Percentiles rank a stretch among this genome's conserved stretches.
These are phyloP conservation scores for Lepiota brunneoincarnata DNA, from an alignment of 768 basidiomycete genomes.

Conservation along the genomic window DNA sequence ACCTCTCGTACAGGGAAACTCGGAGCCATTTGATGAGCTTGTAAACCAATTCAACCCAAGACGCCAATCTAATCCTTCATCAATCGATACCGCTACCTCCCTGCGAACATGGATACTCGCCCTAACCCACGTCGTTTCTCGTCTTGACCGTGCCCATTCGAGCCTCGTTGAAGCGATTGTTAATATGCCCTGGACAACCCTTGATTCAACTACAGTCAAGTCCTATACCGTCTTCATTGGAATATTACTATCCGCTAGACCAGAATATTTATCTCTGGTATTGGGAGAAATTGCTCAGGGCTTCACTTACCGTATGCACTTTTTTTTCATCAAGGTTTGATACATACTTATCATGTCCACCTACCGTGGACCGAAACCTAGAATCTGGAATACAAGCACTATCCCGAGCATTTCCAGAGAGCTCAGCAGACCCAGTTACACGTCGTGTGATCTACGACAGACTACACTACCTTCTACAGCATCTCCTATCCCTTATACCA, in stretches of 20 bases:
- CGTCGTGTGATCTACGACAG: slow-evolving; percentile 84
- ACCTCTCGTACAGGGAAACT: slow-evolving; percentile 53
- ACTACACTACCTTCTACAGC: slow-evolving; percentile 79
- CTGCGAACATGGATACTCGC: slow-evolving; percentile 82
- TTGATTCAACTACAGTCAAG: slow-evolving; percentile 82
- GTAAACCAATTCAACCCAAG: slow-evolving; percentile 79
- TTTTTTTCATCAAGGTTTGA: not conserved
- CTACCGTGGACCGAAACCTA: slow-evolving; percentile 29
- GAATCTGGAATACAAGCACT: slow-evolving; percentile 73
- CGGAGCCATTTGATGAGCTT: slow-evolving; percentile 82
- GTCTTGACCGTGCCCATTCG: slow-evolving; percentile 78
- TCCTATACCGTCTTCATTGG: slow-evolving; percentile 88
- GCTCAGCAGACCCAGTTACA: slow-evolving; percentile 70
- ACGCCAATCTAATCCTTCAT: slow-evolving; percentile 18
- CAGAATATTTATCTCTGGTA: slow-evolving; percentile 87
- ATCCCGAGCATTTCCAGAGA: slow-evolving; percentile 54
- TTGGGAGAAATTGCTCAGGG: slow-evolving; percentile 81
- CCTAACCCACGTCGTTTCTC: slow-evolving; percentile 88
- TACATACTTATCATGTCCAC: slow-evolving; percentile 8
- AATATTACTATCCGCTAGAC: slow-evolving; percentile 86
- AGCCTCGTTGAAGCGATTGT: slow-evolving; percentile 84
- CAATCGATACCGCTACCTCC: slow-evolving; percentile 26
- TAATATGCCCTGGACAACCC: slow-evolving; percentile 88
- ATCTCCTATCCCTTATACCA: slow-evolving; percentile 87
- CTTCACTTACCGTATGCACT: slow-evolving; percentile 81